Evolutionary conservation across 495 filamentous ascomycete genomes (phyloP), one percentile per base, ranked within the genome.

Genomic region (Hypoxylon crocopeplum): DNA sequence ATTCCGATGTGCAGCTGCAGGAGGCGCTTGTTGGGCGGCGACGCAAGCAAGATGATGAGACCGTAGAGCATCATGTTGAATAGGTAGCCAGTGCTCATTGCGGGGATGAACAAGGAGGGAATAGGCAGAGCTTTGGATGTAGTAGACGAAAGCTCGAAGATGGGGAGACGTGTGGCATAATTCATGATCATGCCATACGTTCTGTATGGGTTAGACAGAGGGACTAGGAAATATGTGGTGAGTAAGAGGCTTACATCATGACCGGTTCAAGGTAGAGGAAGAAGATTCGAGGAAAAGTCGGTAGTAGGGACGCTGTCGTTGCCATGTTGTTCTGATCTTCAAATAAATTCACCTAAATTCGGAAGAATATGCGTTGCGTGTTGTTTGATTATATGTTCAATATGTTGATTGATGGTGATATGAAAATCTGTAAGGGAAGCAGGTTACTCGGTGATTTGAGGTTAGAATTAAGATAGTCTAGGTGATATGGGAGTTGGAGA

Each of bases 61-160:
- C 75, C 73, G 52, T 77, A 77, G 5, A 75, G 51, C 13, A 71
- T 40, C 20, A 75, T 77, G 19, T 70, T 72, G 25, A 60, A 25
- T 27, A 75, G 46, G 19, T 61, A 66, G 17, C 49, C 36, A 3
- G 29, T 24, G 3, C 48, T 47, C 51, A 52, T 50, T 11, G 45
- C 41, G 5, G 62, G 40, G 16, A 51, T 19, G 17, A 47, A 34
- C 13, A 64, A 17, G 16, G 49, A 39, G 11, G 44, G 48, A 11
- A 64, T 37, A 11, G 53, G 54, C 7, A 64, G 27, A n/a, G 19
- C 32, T 5, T 51, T 36, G 34, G 41, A 19, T 7, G 48, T 8
- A 15, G 41, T 20, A 12, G 62, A 49, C 10, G 61, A 48, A 24
- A 62, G 47, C 22, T 56, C 51, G 15, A 51, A 34, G 45, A 61